A percentile compares a stretch with the other conserved stretches of the same genome.
phyloP scores from a whole-genome alignment of 2,329 filamentous ascomycete genomes.

The Fonsecaea pedrosoi region DNA sequence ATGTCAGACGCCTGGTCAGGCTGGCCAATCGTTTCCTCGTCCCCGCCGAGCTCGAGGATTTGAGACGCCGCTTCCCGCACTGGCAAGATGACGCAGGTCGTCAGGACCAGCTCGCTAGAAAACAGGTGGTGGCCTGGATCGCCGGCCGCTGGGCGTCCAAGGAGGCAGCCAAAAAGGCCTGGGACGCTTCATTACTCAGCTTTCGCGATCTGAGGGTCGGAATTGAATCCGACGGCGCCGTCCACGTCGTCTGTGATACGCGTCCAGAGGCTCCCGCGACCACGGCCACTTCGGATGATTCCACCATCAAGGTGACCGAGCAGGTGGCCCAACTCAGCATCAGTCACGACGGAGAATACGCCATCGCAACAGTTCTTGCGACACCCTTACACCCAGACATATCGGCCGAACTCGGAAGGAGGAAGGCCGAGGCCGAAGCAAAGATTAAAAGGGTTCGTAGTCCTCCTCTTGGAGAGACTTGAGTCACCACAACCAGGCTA shows the following conservation, averaged over 20 bases:
- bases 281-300: constrained; percentile 12
- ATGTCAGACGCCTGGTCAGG: constrained; percentile 41
- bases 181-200: constrained; percentile 63
- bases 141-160: constrained; percentile 72
- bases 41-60: constrained; percentile 49
- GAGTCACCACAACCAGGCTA: not conserved
- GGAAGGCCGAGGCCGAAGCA: constrained; percentile 28
- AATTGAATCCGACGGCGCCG: constrained; percentile 25
- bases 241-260: constrained; percentile 39
- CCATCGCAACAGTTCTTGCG: constrained; percentile 57
- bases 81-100: constrained; percentile 15
- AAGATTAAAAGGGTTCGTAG: constrained; percentile 6
- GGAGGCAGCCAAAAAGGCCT: constrained; percentile 76
- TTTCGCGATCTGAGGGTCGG: constrained; percentile 67
- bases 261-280: not conserved
- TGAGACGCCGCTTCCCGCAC: constrained; percentile 44
- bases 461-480: not conserved
- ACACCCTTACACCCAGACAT: constrained; percentile 37
- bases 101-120: constrained; percentile 19
- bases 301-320: constrained; percentile 42
- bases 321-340: constrained; percentile 76
- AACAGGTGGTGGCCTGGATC: constrained; percentile 44
- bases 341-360: constrained; percentile 86
- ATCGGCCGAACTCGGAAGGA: constrained; percentile 23
- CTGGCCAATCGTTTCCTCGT: constrained; percentile 52